Evolutionary conservation across 805 yeast genomes (phyloP), one percentile per base, ranked within the genome.

Genomic region (Pichia gijzeniarum): DNA sequence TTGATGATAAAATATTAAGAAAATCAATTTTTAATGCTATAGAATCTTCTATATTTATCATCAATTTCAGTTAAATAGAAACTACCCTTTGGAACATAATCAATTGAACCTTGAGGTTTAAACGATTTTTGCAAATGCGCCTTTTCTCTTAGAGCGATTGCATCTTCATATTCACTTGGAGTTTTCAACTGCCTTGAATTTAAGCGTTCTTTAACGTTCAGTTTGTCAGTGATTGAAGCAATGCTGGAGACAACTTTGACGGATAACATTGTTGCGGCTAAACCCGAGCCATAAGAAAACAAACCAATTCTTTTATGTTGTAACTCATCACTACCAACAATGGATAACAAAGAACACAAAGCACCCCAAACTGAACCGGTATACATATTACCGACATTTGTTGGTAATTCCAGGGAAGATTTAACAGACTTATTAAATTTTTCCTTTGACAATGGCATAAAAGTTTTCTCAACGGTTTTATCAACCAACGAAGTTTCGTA

Each of bases 381-480:
- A 77, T 93, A 93, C 86, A 90, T 85, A 77, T 93, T 93, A 70
- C 99, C 99, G 52, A 95, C 88, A 70, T 91, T 91, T 52, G 98
- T 91, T 62, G 98, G 91, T 38, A 89, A 88, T 56, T 70, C 73
- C 65, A 93, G 73, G 17, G 95, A 80, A 31, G 96, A 93, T 42
- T 72, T 72, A 48, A 93, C 88, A 66, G 87, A 79, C 60, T 73
- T 76, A 52, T 77, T 76, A 51, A 79, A 72, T 52, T 72, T 68
- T 49, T 76, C 80, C 74, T 89, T 87, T 48, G 95, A 79, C 52
- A 83, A 70, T 25, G 79, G 79, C 56, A 90, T 76, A 68, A 91
- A 90, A 17, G 82, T 73, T 74, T 91, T 93, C 69, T 91, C 98
- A 55, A 89, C 68, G 51, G 72, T 65, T 67, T 80, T 88, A 71